Conservation (phyloP, 2,329 filamentous ascomycete species). For the Exophiala lecanii-corni region DNA sequence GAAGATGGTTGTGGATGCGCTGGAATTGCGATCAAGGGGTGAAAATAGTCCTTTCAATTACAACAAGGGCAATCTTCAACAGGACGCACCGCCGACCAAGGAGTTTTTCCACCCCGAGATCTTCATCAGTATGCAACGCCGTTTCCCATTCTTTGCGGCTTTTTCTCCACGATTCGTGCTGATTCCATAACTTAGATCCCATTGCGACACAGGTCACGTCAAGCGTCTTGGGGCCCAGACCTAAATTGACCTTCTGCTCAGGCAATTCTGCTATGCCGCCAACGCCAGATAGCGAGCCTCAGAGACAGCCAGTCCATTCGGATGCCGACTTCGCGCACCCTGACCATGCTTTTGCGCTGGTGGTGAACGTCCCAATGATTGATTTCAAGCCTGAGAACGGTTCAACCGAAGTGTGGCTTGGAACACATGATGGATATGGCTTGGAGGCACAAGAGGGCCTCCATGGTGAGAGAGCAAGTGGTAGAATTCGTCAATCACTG, state of each 20-base stretch:
- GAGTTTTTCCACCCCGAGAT: constrained; percentile 48
- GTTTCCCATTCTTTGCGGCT: too few relatives aligned
- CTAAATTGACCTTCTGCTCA: constrained; percentile 55
- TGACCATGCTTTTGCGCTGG: constrained; percentile 50
- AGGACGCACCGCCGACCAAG: constrained; percentile 51
- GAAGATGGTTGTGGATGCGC: constrained; percentile 58
- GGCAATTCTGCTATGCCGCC: constrained; percentile 56
- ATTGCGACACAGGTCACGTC: constrained; percentile 38
- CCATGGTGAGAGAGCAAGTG: constrained; percentile 51
- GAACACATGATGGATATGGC: constrained; percentile 43
- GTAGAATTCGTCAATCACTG: constrained; percentile 41
- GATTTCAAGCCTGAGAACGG: constrained; percentile 50
- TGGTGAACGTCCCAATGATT: constrained; percentile 52
- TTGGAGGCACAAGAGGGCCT: constrained; percentile 44
- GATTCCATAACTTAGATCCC: too few relatives aligned
- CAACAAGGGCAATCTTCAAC: constrained; percentile 56
- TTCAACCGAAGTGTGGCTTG: constrained; percentile 57
- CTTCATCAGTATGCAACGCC: constrained; percentile 52
- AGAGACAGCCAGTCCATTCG: constrained; percentile 54
- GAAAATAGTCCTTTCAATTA: constrained; percentile 59
- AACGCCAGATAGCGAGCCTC: constrained; percentile 35
- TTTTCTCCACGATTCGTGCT: too few relatives aligned
- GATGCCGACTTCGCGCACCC: constrained; percentile 58
- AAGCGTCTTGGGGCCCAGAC: constrained; percentile 50
- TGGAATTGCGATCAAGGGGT: constrained; percentile 46